Conservation (phyloP, 2,329 filamentous ascomycete genomes). For the Aspergillus versicolor region DNA sequence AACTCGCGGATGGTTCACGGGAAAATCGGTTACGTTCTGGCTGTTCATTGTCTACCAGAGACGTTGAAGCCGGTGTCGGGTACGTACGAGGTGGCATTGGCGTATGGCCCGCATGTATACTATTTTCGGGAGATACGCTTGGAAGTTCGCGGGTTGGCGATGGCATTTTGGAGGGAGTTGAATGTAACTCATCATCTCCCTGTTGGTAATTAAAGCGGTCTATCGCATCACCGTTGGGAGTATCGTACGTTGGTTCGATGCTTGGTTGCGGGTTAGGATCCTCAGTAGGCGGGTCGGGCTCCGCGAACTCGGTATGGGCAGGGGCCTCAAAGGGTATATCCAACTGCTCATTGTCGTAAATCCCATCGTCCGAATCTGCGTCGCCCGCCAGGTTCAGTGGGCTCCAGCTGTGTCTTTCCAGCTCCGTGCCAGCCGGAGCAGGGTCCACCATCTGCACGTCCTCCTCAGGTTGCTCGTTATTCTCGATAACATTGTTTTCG, state of each 20-base stretch:
- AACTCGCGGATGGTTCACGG: background rate
- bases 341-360: slow-evolving; percentile 16
- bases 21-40: slow-evolving; percentile 17
- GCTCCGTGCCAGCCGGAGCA: slow-evolving; percentile 7
- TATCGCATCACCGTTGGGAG: slow-evolving; percentile 28
- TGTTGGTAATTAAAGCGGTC: slow-evolving; percentile 28
- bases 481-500: slow-evolving; percentile 18
- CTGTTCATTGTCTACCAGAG: slow-evolving; percentile 37
- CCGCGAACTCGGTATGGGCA: slow-evolving; percentile 12
- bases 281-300: background rate
- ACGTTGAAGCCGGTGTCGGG: slow-evolving; percentile 42
- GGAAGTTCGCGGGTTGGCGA: slow-evolving; percentile 28
- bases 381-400: slow-evolving; percentile 33
- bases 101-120: slow-evolving; percentile 22
- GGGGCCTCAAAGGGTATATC: slow-evolving; percentile 22
- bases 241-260: slow-evolving; percentile 28
- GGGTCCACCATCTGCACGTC: slow-evolving; percentile 3
- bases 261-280: slow-evolving; percentile 20
- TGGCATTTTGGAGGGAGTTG: slow-evolving; percentile 36
- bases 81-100: slow-evolving; percentile 36
- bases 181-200: slow-evolving; percentile 29
- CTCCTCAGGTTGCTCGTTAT: background rate
- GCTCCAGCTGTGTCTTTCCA: slow-evolving; percentile 18
- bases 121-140: slow-evolving; percentile 33
- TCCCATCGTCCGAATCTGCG: slow-evolving; percentile 22